phyloP scores from a whole-genome alignment of 1,284 basidiomycete genomes.

The Rhodotorula mucilaginosa region DNA sequence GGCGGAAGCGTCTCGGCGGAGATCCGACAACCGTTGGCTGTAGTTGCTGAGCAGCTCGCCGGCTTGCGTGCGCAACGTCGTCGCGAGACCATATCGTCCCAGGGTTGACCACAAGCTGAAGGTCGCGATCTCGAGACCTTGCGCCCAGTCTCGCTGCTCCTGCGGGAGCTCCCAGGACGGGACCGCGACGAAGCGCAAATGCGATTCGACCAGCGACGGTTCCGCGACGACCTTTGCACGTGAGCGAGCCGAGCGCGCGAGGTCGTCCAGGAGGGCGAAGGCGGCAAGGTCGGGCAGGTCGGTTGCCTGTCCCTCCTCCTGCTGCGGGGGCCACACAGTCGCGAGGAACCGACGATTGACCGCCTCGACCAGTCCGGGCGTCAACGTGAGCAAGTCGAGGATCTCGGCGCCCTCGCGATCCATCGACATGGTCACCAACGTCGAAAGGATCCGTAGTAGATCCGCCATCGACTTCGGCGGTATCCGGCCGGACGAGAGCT shows the following conservation, averaged over 20 bases:
- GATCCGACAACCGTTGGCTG: slow-evolving; percentile 38
- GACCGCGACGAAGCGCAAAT: slow-evolving; percentile 71
- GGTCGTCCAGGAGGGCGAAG: slow-evolving; percentile 61
- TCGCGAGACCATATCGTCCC: slow-evolving; percentile 68
- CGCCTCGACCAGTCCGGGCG: slow-evolving; percentile 10
- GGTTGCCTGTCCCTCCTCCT: no score
- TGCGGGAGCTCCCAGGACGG: slow-evolving; percentile 56
- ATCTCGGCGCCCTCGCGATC: slow-evolving; percentile 34
- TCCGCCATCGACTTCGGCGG: slow-evolving; percentile 58
- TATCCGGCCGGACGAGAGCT: slow-evolving; percentile 53
- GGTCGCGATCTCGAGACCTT: slow-evolving; percentile 58
- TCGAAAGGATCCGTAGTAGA: slow-evolving; percentile 60
- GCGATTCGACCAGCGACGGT: slow-evolving; percentile 59
- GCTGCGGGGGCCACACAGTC: slow-evolving; percentile 12
- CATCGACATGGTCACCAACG: slow-evolving; percentile 60
- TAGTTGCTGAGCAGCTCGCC: slow-evolving; percentile 53
- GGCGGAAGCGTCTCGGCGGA: neutral
- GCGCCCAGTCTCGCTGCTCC: slow-evolving; percentile 49
- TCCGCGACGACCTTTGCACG: slow-evolving; percentile 61
- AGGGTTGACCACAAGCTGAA: slow-evolving; percentile 67
- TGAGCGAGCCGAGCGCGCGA: slow-evolving; percentile 64
- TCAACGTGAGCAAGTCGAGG: slow-evolving; percentile 8
- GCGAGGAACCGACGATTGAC: slow-evolving; percentile 20
- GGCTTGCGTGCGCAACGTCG: slow-evolving; percentile 40
- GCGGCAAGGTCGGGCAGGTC: slow-evolving; percentile 45